Percentiles rank a stretch among this genome's conserved stretches.
phyloP scores from a whole-genome alignment of 805 yeast genomes.

The Candida silvicultrix region DNA sequence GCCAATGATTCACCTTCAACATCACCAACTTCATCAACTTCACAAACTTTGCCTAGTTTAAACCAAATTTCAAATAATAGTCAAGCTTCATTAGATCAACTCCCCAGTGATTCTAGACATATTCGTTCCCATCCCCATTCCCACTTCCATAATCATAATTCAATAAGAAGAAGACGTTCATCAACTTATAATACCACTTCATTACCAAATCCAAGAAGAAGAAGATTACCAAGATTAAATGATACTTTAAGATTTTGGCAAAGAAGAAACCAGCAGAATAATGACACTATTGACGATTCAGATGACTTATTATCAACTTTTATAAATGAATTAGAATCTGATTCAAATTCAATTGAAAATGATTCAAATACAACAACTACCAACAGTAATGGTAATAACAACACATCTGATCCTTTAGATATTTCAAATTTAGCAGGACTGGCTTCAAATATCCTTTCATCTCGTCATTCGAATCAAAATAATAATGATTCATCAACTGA shows the following conservation, averaged over 20 bases:
- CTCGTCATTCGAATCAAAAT: neutral
- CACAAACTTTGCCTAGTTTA: neutral
- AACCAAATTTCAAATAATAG: neutral
- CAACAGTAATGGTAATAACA: neutral
- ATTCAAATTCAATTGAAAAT: neutral
- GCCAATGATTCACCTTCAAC: neutral
- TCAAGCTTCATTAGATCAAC: neutral
- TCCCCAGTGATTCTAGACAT: no score
- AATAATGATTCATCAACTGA: neutral
- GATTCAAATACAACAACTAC: no score
- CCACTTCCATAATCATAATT: neutral
- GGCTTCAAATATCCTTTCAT: neutral
- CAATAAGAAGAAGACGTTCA: slow-evolving; percentile 18
- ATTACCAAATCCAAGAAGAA: slow-evolving; percentile 17
- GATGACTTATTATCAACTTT: neutral
- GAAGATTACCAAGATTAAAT: slow-evolving; percentile 11
- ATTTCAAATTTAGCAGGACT: neutral
- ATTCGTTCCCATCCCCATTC: neutral
- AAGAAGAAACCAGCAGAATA: neutral
- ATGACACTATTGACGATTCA: neutral
- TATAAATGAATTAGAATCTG: neutral
- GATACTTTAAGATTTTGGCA: slow-evolving; percentile 14
- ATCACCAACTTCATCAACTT: neutral
- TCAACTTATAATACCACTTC: slow-evolving; percentile 8
- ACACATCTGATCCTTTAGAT: neutral